Base-by-base conservation (phyloP, 345 rosid species). In the Salix caprea region DNA sequence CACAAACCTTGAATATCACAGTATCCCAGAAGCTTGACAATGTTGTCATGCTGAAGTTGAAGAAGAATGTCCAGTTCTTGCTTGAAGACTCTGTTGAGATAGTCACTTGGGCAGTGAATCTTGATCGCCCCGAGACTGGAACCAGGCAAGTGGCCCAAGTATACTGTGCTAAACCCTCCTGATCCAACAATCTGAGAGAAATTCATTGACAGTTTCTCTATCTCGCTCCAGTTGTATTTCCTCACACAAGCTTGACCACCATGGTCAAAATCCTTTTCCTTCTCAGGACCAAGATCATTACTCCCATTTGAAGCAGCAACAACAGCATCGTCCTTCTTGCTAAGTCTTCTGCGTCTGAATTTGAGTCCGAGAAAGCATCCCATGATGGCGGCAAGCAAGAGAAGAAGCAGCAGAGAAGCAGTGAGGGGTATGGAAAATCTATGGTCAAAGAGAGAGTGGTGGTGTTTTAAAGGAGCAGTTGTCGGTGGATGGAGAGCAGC, bases 131-230 rank as follows among this genome's bases (percentile, higher is more conserved):
- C 94, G 5, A 64, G 71, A 44, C 5, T 60, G 11, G 85, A 82
- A 74, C 77, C 76, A 39, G 88, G 71, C 67, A 91, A 65, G 14
- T 78, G 84, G 61, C 89, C 97, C 80, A 91, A 26, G 80, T 89
- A 92, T 40, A 94, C 94, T n/a, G 81, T 87, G 80, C 98, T 91
- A 76, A 91, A 94, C 56, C 98, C 98, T 21, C 97, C 98, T 1
- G 86, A 85, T 19, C 98, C 98, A 46, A 92, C 86, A 69, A 87
- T 69, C 26, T 66, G 67, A 9, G 90, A 79, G 83, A 91, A 94
- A 79, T 88, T 82, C 62, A 28, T 60, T 21, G 96, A 90, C 46
- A 85, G 70, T 65, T 69, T 74, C 77, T 83, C 86, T 24, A 94
- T 76, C 74, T 90, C 93, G 1, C 71, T 85, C 97, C 92, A 90